Evolutionary conservation across 352 stramenopile genomes (phyloP).

Genomic region (Pythium folliculosum): DNA sequence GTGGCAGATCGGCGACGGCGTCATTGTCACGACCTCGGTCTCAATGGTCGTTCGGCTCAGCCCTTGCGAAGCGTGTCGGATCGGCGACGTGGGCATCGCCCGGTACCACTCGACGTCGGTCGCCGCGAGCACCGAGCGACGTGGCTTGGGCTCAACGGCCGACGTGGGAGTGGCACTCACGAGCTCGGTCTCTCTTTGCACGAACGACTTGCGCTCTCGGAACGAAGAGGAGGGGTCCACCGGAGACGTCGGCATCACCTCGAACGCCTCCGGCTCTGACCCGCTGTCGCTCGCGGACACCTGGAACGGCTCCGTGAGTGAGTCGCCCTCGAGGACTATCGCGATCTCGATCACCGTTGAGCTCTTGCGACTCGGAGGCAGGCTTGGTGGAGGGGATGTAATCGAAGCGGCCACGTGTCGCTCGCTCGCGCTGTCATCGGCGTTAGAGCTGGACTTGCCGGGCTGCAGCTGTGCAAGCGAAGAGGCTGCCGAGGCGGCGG

Average conservation of each 20-base stretch:
- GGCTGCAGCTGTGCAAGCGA: neutral
- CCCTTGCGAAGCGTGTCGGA: neutral
- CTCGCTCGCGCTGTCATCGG: neutral
- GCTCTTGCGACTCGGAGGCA: neutral
- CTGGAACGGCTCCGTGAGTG: neutral
- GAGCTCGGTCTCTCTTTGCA: neutral
- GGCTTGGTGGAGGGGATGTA: neutral
- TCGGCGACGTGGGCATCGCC: neutral
- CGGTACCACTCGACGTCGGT: neutral
- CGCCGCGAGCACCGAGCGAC: neutral
- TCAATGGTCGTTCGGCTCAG: neutral
- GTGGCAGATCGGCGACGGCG: neutral
- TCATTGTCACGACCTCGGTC: neutral
- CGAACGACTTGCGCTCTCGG: neutral
- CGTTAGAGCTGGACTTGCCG: neutral
- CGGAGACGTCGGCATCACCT: constrained; percentile 3
- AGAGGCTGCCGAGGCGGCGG: too few species aligned
- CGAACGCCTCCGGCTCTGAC: neutral
- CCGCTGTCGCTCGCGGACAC: neutral
- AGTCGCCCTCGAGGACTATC: neutral
- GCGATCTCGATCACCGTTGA: neutral
- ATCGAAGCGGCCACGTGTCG: neutral
- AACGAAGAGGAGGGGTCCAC: neutral
- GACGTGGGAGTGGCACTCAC: neutral
- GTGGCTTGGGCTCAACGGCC: neutral